Conservation (phyloP, 2,329 filamentous ascomycete species). For the Cladosporium austrohemisphaericum region DNA sequence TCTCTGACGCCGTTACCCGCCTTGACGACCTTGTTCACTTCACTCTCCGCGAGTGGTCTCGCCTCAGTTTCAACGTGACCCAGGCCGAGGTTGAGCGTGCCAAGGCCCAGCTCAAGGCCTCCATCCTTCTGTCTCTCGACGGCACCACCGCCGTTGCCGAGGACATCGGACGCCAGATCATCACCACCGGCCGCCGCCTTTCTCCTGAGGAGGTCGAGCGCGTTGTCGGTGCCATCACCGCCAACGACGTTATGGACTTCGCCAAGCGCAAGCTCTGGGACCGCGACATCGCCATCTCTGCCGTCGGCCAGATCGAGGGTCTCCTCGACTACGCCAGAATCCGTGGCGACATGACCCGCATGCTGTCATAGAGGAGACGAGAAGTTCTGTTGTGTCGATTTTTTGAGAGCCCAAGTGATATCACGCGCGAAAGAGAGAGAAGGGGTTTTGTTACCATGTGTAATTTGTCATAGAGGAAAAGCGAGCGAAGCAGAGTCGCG, state of each 20-base stretch:
- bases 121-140: constrained; percentile 92
- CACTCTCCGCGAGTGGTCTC: constrained; percentile 95
- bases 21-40: constrained; percentile 98
- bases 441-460: constrained; percentile 6
- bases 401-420: constrained; percentile 5
- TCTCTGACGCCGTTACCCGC: constrained; percentile 80
- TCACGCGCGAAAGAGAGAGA: neutral
- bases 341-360: constrained; percentile 83
- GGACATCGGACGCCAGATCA: constrained; percentile 97
- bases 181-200: constrained; percentile 93
- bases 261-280: constrained; percentile 96
- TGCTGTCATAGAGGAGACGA: constrained; percentile 43
- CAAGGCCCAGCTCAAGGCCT: constrained; percentile 98
- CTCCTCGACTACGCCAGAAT: constrained; percentile 71
- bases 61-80: constrained; percentile 82
- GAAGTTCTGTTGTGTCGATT: neutral
- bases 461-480: constrained; percentile 13
- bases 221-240: constrained; percentile 80
- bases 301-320: constrained; percentile 89
- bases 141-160: constrained; percentile 96
- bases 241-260: constrained; percentile 96
- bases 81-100: constrained; percentile 93
- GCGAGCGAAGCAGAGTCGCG: constrained; percentile 6
- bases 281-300: constrained; percentile 89
- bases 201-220: constrained; percentile 91